Conservation (phyloP, 805 yeast genomes). For the Saccharomycopsis sp. region DNA sequence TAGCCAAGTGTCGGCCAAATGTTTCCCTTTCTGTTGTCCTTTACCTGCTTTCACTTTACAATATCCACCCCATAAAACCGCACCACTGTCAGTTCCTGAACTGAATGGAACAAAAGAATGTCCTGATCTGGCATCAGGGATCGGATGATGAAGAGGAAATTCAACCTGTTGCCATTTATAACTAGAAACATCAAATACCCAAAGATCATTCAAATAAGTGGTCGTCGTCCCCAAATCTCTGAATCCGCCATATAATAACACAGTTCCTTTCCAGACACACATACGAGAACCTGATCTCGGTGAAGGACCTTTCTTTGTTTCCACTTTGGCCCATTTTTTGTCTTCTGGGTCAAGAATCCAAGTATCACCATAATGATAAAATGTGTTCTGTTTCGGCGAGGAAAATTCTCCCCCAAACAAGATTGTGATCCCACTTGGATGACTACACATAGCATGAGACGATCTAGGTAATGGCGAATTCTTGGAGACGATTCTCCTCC, state of each 20-base stretch:
- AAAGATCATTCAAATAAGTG: slow-evolving; percentile 74
- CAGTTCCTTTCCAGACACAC: slow-evolving; percentile 85
- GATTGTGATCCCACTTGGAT: slow-evolving; percentile 79
- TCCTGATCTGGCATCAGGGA: slow-evolving; percentile 91
- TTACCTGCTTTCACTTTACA: slow-evolving; percentile 86
- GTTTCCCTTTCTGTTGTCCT: slow-evolving; percentile 87
- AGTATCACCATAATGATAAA: slow-evolving; percentile 93
- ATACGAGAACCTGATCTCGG: slow-evolving; percentile 91
- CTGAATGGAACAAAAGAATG: slow-evolving; percentile 70
- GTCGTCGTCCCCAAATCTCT: slow-evolving; percentile 82
- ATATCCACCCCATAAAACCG: slow-evolving; percentile 87
- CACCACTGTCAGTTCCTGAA: slow-evolving; percentile 53
- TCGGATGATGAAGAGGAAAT: slow-evolving; percentile 70
- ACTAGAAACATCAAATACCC: slow-evolving; percentile 87
- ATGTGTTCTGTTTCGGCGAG: slow-evolving; percentile 90
- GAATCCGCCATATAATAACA: slow-evolving; percentile 86
- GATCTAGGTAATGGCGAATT: slow-evolving; percentile 90
- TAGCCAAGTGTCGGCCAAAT: slow-evolving; percentile 78
- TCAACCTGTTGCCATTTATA: slow-evolving; percentile 90
- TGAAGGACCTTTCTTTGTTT: slow-evolving; percentile 65
- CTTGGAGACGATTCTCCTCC: slow-evolving; percentile 75
- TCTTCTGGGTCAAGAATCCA: slow-evolving; percentile 84
- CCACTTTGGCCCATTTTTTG: slow-evolving; percentile 88
- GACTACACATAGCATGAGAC: slow-evolving; percentile 89
- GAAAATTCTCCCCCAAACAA: slow-evolving; percentile 97